Conservation (phyloP, 2,329 filamentous ascomycete genomes). For the Alternaria rosae region DNA sequence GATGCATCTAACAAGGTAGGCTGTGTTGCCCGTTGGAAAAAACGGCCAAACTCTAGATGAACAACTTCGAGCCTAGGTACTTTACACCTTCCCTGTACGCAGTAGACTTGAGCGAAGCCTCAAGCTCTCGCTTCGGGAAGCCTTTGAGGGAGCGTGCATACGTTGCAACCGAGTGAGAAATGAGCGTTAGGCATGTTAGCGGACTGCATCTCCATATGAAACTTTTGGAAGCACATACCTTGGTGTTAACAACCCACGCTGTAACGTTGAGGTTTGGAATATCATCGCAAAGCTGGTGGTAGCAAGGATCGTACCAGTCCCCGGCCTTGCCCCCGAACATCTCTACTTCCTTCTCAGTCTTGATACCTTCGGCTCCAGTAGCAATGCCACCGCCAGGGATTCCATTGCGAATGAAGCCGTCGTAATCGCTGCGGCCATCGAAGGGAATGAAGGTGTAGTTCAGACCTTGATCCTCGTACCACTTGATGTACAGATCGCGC, state of each 20-base stretch:
- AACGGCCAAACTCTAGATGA: slow-evolving; percentile 38
- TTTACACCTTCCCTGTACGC: slow-evolving; percentile 32
- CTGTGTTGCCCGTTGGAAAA: too few species aligned
- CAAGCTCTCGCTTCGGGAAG: slow-evolving; percentile 42
- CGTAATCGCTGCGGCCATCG: slow-evolving; percentile 52
- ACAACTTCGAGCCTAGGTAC: slow-evolving; percentile 47
- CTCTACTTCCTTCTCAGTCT: slow-evolving; percentile 48
- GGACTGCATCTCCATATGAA: neutral
- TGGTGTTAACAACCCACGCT: slow-evolving; percentile 50
- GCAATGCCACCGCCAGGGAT: slow-evolving; percentile 52
- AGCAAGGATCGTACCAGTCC: slow-evolving; percentile 50
- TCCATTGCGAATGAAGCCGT: slow-evolving; percentile 51
- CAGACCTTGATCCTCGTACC: slow-evolving; percentile 46
- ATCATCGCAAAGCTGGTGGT: slow-evolving; percentile 51
- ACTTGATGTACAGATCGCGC: slow-evolving; percentile 49
- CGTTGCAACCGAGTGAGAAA: slow-evolving; percentile 48
- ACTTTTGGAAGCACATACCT: slow-evolving; percentile 25
- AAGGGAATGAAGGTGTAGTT: slow-evolving; percentile 52
- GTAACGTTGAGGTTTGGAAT: slow-evolving; percentile 50
- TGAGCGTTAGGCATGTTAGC: slow-evolving; percentile 35
- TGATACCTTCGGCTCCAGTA: slow-evolving; percentile 52
- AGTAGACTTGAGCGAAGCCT: slow-evolving; percentile 19
- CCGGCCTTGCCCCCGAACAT: slow-evolving; percentile 51
- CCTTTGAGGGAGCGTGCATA: slow-evolving; percentile 46
- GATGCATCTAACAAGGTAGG: neutral